Conservation (phyloP, 2,329 filamentous ascomycete species). For the Penicillium sp. region DNA sequence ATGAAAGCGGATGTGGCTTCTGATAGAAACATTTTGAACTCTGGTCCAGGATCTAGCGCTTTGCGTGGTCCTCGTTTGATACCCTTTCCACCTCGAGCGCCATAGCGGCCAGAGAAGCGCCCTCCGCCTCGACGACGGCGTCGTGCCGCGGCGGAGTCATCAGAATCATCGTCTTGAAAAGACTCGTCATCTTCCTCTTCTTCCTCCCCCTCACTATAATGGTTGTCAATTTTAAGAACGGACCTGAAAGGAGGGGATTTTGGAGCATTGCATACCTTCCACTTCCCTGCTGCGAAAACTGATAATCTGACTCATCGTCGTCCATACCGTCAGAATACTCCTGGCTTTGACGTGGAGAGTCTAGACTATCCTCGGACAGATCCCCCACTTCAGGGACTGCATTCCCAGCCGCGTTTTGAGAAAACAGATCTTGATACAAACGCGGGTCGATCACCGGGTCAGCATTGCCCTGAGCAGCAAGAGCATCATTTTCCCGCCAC, state of each 20-base stretch:
- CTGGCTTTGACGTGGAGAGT: not conserved
- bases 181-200: conserved; percentile 15
- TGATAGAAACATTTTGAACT: conserved; percentile 53
- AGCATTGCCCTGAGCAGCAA: conserved; percentile 13
- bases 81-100: conserved; percentile 49
- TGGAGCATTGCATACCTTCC: conserved; percentile 29
- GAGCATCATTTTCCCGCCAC: conserved; percentile 34
- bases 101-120: conserved; percentile 42
- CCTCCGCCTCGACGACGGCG: conserved; percentile 38
- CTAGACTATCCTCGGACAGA: conserved; percentile 13
- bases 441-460: conserved; percentile 40
- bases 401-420: conserved; percentile 18
- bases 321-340: conserved; percentile 18
- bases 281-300: conserved; percentile 30
- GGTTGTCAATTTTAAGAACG: not conserved
- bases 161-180: conserved; percentile 31
- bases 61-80: conserved; percentile 52
- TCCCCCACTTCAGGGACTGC: not conserved
- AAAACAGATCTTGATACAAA: conserved; percentile 35
- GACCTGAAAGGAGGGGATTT: not conserved
- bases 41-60: conserved; percentile 51
- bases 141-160: conserved; percentile 30
- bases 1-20: conserved; percentile 55
- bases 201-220: conserved; percentile 2
- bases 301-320: conserved; percentile 34